Evolutionary conservation across 257 asterid species (phyloP).

Genomic region (Scutellaria minor): DNA sequence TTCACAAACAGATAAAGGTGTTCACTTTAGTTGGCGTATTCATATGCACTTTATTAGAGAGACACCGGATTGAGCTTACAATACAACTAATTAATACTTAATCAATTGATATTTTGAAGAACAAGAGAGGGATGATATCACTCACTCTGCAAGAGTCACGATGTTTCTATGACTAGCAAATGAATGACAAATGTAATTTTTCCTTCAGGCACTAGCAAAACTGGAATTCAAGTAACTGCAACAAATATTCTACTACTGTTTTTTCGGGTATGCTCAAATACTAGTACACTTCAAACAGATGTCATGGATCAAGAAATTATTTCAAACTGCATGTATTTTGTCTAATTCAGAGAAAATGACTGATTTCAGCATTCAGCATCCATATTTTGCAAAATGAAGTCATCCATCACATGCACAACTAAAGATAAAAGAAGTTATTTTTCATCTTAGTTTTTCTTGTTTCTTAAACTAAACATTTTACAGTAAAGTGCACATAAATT

Average conservation of each 20-base stretch:
- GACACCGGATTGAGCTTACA: no score
- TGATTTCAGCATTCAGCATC: constrained; percentile 1
- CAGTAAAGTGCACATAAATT: neutral
- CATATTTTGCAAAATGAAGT: neutral
- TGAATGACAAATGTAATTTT: neutral
- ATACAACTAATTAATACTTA: no score
- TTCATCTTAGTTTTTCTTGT: neutral
- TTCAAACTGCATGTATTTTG: neutral
- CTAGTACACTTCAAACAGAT: no score
- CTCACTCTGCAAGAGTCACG: neutral
- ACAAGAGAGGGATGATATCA: no score
- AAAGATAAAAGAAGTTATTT: neutral
- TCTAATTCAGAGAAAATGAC: neutral
- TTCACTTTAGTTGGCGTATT: constrained; percentile 10
- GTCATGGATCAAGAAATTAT: no score
- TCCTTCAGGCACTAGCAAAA: neutral
- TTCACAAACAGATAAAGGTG: constrained; percentile 33
- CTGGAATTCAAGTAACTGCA: neutral
- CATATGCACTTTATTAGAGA: neutral
- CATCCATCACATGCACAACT: neutral
- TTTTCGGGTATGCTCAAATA: no score
- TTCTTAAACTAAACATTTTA: neutral
- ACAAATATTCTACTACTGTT: no score
- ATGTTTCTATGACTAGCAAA: neutral
- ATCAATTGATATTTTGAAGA: no score